Conservation (phyloP, 164 flowering plant species). For the Stephania japonica region DNA sequence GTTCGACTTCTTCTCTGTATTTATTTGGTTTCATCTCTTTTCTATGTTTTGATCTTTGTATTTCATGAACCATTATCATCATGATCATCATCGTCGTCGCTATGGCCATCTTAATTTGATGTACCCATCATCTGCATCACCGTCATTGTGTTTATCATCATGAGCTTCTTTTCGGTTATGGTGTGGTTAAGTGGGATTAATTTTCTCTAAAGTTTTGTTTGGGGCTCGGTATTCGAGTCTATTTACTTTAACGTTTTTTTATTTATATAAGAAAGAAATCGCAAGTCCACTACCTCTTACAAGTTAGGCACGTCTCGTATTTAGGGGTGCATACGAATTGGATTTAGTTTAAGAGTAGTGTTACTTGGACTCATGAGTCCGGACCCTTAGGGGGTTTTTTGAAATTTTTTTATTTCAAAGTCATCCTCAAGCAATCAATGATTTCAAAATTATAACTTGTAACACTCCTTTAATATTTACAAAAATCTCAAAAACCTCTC, state of each 20-base stretch:
- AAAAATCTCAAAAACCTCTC: too few relatives aligned
- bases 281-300: too few relatives aligned
- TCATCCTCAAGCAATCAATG: too few relatives aligned
- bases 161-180: neutral
- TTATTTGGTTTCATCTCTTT: neutral
- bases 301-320: too few relatives aligned
- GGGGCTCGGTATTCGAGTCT: neutral
- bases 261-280: neutral
- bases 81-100: neutral
- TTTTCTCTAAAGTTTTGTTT: neutral
- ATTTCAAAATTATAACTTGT: too few relatives aligned
- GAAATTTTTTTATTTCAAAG: too few relatives aligned
- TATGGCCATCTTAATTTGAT: neutral
- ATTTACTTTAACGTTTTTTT: neutral
- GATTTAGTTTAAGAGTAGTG: too few relatives aligned
- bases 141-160: neutral
- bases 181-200: neutral
- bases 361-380: too few relatives aligned
- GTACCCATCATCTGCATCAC: neutral
- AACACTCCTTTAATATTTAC: too few relatives aligned
- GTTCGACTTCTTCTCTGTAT: constrained; percentile 2
- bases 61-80: neutral
- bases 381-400: too few relatives aligned
- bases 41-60: neutral
- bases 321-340: too few relatives aligned